Evolutionary conservation across 768 basidiomycete species (phyloP).

Genomic region (Pisolithus sp.): DNA sequence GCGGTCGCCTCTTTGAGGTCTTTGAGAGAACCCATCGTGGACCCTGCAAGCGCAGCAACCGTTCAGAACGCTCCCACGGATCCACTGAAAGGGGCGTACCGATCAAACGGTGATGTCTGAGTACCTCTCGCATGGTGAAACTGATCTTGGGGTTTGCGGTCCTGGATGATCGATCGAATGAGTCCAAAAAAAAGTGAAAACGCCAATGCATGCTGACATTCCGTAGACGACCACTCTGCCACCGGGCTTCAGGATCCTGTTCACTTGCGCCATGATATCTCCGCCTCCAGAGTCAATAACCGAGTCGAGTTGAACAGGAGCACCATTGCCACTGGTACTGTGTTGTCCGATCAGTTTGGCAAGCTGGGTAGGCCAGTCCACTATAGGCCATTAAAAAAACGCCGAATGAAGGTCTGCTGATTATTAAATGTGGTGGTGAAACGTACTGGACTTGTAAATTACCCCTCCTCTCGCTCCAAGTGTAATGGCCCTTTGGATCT

Average conservation of each 20-base stretch:
- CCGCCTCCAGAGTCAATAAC: constrained; percentile 70
- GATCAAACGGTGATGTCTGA: constrained; percentile 67
- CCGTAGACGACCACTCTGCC: constrained; percentile 61
- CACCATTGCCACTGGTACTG: constrained; percentile 16
- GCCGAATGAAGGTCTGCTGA: not conserved
- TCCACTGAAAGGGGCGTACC: constrained; percentile 37
- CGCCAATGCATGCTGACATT: constrained; percentile 38
- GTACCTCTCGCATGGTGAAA: constrained; percentile 73
- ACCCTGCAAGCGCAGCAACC: constrained; percentile 40
- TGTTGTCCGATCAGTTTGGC: constrained; percentile 34
- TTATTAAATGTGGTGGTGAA: not conserved
- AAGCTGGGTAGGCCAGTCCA: constrained; percentile 49
- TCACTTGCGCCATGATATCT: constrained; percentile 47
- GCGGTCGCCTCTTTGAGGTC: constrained; percentile 68
- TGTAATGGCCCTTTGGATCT: constrained; percentile 57
- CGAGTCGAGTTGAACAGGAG: constrained; percentile 37
- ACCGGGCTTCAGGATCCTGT: constrained; percentile 47
- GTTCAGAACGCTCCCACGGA: constrained; percentile 7
- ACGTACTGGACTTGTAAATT: constrained; percentile 61
- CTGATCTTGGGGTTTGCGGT: constrained; percentile 52
- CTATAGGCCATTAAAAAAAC: constrained; percentile 20
- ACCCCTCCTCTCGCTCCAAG: constrained; percentile 77
- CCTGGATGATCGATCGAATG: constrained; percentile 34
- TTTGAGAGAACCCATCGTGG: constrained; percentile 76
- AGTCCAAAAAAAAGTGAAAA: not conserved